A percentile compares a stretch with the other conserved stretches of the same genome.
These are phyloP conservation scores for Helminthosporium solani DNA, from an alignment of 2,329 filamentous ascomycete genomes.

Conservation along the genomic window DNA sequence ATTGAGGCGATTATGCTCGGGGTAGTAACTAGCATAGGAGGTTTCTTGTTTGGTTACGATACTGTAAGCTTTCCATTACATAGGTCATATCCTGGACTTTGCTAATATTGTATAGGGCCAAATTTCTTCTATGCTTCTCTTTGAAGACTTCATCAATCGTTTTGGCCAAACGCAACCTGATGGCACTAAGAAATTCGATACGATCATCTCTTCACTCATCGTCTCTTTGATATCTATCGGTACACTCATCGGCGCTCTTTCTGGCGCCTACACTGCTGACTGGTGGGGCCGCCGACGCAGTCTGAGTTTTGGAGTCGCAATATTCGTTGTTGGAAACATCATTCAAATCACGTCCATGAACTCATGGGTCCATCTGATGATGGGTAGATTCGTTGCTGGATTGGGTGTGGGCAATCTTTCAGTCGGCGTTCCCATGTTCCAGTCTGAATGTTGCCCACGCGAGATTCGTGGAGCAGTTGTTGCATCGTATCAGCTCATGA, in stretches of 20 bases:
- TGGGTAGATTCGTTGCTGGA: slow-evolving; percentile 47
- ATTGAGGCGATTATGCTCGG: slow-evolving; percentile 54
- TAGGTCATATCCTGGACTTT: not conserved
- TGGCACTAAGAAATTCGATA: slow-evolving; percentile 41
- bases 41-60: slow-evolving; percentile 65
- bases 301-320: slow-evolving; percentile 51
- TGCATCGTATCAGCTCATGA: slow-evolving; percentile 50
- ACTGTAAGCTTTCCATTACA: slow-evolving; percentile 43
- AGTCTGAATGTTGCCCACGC: slow-evolving; percentile 63
- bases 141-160: slow-evolving; percentile 55
- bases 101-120: slow-evolving; percentile 22
- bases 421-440: slow-evolving; percentile 66
- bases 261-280: slow-evolving; percentile 54
- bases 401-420: slow-evolving; percentile 48
- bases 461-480: slow-evolving; percentile 65
- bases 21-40: slow-evolving; percentile 58
- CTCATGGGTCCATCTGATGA: slow-evolving; percentile 51
- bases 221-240: slow-evolving; percentile 41
- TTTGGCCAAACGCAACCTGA: slow-evolving; percentile 53
- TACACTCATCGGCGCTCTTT: slow-evolving; percentile 45
- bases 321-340: slow-evolving; percentile 46
- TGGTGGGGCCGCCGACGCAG: slow-evolving; percentile 50
- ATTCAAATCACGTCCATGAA: slow-evolving; percentile 46
- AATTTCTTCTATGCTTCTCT: slow-evolving; percentile 44
- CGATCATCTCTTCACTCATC: slow-evolving; percentile 48